phyloP scores from a whole-genome alignment of 306 rosid genomes.

The Sicyos edulis region DNA sequence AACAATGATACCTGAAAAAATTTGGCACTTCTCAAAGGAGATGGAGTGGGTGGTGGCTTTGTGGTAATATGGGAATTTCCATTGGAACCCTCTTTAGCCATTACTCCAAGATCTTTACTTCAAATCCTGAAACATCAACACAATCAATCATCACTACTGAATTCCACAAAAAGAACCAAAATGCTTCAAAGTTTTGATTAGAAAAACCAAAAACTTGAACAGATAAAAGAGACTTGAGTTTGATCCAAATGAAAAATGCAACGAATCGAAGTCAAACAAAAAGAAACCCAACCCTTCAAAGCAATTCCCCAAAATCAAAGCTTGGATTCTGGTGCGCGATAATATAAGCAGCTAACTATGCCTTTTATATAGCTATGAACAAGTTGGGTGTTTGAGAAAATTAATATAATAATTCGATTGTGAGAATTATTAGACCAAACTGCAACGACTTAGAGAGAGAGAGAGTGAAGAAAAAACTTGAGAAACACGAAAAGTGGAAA shows the following conservation, averaged over 20 bases:
- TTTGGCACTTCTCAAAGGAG: constrained; percentile 81
- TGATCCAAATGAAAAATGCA: constrained; percentile 6
- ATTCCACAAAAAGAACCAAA: neutral
- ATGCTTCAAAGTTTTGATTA: too few relatives aligned
- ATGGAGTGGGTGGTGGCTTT: constrained; percentile 74
- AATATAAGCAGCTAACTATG: neutral
- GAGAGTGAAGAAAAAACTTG: constrained; percentile 5
- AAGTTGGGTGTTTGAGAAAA: neutral
- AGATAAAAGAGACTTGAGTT: constrained; percentile 4
- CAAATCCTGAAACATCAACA: constrained; percentile 12
- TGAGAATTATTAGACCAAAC: constrained; percentile 14
- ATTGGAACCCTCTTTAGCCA: constrained; percentile 60
- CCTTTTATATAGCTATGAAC: neutral
- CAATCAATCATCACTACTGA: constrained; percentile 3
- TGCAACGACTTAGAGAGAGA: neutral
- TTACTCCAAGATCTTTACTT: constrained; percentile 16
- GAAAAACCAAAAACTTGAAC: neutral
- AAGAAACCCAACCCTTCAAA: constrained; percentile 10
- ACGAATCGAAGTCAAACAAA: neutral
- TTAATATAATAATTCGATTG: neutral
- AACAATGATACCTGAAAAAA: constrained; percentile 56
- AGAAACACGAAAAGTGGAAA: constrained; percentile 26
- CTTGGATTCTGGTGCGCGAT: neutral
- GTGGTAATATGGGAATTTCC: constrained; percentile 36
- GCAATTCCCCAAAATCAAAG: neutral